Evolutionary conservation across 768 basidiomycete species (phyloP), one percentile per base, ranked within the genome.

Genomic region (Boletus rufocinnamomeus): DNA sequence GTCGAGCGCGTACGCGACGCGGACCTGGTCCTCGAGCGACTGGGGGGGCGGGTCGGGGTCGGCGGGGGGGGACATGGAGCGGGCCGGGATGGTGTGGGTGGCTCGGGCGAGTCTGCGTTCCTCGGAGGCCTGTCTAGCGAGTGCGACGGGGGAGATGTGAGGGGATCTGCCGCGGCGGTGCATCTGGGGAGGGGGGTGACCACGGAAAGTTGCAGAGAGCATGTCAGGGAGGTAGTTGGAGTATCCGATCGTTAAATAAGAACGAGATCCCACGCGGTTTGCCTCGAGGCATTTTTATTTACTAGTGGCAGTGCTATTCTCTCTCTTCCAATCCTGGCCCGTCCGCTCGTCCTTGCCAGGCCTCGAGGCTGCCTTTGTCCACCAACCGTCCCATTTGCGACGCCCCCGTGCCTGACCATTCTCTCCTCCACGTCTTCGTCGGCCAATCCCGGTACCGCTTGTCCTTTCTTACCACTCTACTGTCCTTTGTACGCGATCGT

Each of bases 1-100:
- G 69, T 88, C 86, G 61, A 79, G 75, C 0, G 86, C 84, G 64
- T 88, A 88, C 8, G 87, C 87, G 64, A 80, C 76, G 65, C 87
- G 85, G 38, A 88, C 78, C 69, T 83, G 84, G 76, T 87, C 87
- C 50, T 82, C 79, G 59, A 88, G 79, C 0, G 84, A 71, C 23
- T 66, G 73, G 0, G 63, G 6, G 75, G 69, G 28, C 1, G 60
- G 11, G 41, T 32, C 44, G 6, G 52, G 13, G 23, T 21, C 23
- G 1, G 45, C 14, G 35, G 55, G 52, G 30, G 19, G 23, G 8
- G 47, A 16, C 4, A 23, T 3, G 27, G 60, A 34, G 2, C 43
- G 46, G 43, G 23, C 0, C 13, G 43, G 44, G 44, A 3, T 4
- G 14, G 2, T 6, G 9, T 10, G 3, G 34, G 13, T 14, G 2